Evolutionary conservation across 768 basidiomycete genomes (phyloP).

Genomic region (Phlebiopsis gigantea): DNA sequence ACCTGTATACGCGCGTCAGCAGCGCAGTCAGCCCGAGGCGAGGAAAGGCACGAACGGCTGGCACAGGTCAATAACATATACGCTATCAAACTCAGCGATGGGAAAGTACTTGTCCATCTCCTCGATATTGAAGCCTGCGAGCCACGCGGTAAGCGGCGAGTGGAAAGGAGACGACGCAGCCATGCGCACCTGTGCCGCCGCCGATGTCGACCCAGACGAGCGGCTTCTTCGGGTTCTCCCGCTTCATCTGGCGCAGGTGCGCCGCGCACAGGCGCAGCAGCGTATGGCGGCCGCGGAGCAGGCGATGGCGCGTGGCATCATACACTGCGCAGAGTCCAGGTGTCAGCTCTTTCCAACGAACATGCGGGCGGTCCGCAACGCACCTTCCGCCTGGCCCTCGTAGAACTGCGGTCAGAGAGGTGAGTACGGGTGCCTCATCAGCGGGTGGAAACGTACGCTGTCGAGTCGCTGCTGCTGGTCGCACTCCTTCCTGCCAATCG

Average conservation of each 20-base stretch:
- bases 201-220: constrained; percentile 79
- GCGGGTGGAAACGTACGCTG: not conserved
- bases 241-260: constrained; percentile 48
- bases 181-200: constrained; percentile 54
- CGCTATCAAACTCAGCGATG: constrained; percentile 54
- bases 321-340: constrained; percentile 36
- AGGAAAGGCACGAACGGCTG: constrained; percentile 34
- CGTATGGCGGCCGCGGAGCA: constrained; percentile 66
- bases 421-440: not conserved
- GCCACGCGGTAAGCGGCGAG: constrained; percentile 1
- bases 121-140: constrained; percentile 61
- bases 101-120: constrained; percentile 60
- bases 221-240: constrained; percentile 34
- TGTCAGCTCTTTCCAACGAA: not conserved
- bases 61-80: constrained; percentile 64
- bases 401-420: constrained; percentile 5
- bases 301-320: constrained; percentile 54
- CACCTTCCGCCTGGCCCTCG: constrained; percentile 14
- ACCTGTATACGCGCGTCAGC: constrained; percentile 7
- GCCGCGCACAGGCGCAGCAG: constrained; percentile 65
- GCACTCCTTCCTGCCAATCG: constrained; percentile 8
- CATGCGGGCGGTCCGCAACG: not conserved
- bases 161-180: not conserved
- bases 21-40: not conserved
- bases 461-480: constrained; percentile 1